phyloP scores from a whole-genome alignment of 306 rosid species.

The Ochetophila trinervis region DNA sequence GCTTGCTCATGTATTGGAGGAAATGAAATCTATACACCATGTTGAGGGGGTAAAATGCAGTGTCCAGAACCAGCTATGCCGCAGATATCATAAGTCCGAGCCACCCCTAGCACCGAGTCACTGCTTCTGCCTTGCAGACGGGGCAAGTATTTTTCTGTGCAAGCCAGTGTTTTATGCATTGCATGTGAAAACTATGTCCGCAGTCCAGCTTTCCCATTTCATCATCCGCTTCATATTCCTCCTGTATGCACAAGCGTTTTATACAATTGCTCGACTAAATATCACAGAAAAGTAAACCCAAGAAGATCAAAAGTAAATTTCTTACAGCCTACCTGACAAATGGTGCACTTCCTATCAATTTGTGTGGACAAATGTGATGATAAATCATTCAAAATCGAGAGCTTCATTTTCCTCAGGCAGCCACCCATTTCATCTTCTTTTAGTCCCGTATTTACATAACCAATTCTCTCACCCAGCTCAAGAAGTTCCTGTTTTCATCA shows the following conservation, averaged over 20 bases:
- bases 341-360: conserved; percentile 68
- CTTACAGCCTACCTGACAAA: conserved; percentile 71
- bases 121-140: conserved; percentile 74
- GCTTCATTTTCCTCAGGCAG: conserved; percentile 52
- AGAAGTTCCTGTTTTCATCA: conserved; percentile 62
- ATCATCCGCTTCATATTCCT: conserved; percentile 84
- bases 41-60: conserved; percentile 20
- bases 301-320: neutral
- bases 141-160: conserved; percentile 86
- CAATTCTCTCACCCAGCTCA: conserved; percentile 86
- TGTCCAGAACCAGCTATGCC: conserved; percentile 11
- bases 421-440: conserved; percentile 71
- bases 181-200: conserved; percentile 72
- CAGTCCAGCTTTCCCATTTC: conserved; percentile 82
- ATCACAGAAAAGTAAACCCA: neutral
- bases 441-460: conserved; percentile 82
- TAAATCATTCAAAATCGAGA: conserved; percentile 36
- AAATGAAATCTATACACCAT: conserved; percentile 65
- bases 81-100: conserved; percentile 1
- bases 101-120: conserved; percentile 37
- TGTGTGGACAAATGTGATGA: conserved; percentile 40
- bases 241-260: conserved; percentile 41
- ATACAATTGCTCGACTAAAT: neutral
- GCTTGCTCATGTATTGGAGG: conserved; percentile 37
- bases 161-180: conserved; percentile 89